Conservation (phyloP, 768 basidiomycete species). For the Fomitopsis serialis region DNA sequence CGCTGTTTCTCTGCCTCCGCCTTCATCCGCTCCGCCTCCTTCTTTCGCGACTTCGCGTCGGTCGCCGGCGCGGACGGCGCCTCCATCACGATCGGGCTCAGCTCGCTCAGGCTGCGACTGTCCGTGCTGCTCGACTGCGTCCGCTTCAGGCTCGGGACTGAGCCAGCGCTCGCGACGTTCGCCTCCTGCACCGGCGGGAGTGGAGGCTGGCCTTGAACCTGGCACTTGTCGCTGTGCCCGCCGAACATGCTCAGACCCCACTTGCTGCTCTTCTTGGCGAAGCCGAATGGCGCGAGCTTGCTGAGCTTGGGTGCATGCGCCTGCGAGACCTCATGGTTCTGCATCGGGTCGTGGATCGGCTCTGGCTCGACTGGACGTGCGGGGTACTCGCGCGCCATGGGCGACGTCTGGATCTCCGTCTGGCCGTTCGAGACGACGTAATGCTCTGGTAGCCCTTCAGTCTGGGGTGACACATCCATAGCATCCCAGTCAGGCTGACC, state of each 20-base stretch:
- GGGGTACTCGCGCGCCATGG: constrained; percentile 49
- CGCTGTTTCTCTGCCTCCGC: constrained; percentile 83
- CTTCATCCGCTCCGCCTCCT: constrained; percentile 72
- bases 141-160: constrained; percentile 69
- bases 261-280: constrained; percentile 65
- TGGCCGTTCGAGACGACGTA: constrained; percentile 32
- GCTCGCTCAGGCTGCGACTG: constrained; percentile 57
- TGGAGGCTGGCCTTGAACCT: constrained; percentile 25
- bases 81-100: constrained; percentile 32
- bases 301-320: constrained; percentile 46
- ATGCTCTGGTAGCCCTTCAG: constrained; percentile 40
- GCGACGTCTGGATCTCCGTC: constrained; percentile 43
- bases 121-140: constrained; percentile 75
- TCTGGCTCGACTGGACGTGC: constrained; percentile 37
- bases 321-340: constrained; percentile 32
- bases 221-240: constrained; percentile 57
- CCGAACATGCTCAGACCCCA: constrained; percentile 65
- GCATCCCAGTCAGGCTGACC: constrained; percentile 37
- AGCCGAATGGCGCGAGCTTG: constrained; percentile 53
- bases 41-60: constrained; percentile 74
- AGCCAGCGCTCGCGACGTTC: constrained; percentile 44
- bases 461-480: constrained; percentile 57
- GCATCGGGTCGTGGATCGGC: constrained; percentile 21
- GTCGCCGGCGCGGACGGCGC: constrained; percentile 33
- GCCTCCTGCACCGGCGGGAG: constrained; percentile 74